Evolutionary conservation across 208 protist species (phyloP), one percentile per base, ranked within the genome.

Genomic region (Borovskyia barvae): DNA sequence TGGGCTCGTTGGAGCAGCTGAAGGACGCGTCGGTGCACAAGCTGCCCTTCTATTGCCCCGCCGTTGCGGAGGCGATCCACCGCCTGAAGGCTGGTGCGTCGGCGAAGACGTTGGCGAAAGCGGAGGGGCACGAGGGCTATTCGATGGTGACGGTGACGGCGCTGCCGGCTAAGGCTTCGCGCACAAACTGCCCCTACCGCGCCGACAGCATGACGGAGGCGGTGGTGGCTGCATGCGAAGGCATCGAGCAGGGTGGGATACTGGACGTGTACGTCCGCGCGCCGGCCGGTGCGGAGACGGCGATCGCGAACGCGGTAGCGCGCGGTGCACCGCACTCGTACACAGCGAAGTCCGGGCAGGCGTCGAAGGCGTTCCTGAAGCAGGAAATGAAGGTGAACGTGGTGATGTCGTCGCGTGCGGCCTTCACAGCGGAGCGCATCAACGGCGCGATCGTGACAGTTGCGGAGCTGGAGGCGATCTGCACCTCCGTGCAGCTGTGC

Each of bases 401-500:
- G 14, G 48, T 82, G 51, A 83, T 90, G 51, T 60, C 82, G 15
- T 59, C 65, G 9, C 58, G 63, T 49, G 75, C 66, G 2, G 66
- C 55, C 36, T 72, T 77, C 55, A 66, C 68, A 24, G 61, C 64
- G n/a, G 64, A 72, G 60, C 59, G 36, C 37, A 57, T 80, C 19
- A 35, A 75, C 17, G 65, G 59, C 11, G 50, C 42, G 35, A 50
- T 51, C 12, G 64, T 57, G 37, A 51, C 19, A 15, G 47, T 42
- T 5, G 66, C 62, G 45, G 75, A 85, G 64, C 66, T 93, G 9
- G 51, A 80, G 43, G 58, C 77, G 43, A 45, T 92, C 28, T 75
- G 63, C 57, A 77, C 64, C 8, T 80, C 64, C 12, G 75, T 87
- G 33, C 88, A 95, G 70, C 76, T 95, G 55, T 87, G 77, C 66